phyloP scores from a whole-genome alignment of 78 protist species.

The Dictyostelium firmibasis region DNA sequence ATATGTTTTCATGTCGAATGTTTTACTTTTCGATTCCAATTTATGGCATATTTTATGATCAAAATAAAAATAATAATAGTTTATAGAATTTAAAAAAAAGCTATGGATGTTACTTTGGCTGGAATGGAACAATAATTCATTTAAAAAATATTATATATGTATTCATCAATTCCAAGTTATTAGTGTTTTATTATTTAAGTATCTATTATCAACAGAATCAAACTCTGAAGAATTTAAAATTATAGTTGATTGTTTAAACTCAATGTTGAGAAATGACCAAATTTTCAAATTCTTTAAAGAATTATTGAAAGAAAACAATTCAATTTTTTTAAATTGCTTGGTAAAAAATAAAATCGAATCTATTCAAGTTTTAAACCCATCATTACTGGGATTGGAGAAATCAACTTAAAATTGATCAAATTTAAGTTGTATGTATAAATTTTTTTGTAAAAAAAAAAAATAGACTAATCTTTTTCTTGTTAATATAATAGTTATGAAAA shows the following conservation, averaged over 20 bases:
- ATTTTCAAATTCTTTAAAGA: neutral
- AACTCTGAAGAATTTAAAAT: neutral
- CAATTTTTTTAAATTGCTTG: neutral
- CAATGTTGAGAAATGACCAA: neutral
- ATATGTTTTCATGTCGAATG: too few relatives aligned
- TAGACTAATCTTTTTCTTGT: too few relatives aligned
- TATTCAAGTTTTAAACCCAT: neutral
- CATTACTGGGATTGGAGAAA: constrained; percentile 10
- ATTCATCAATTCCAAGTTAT: neutral
- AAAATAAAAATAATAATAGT: too few relatives aligned
- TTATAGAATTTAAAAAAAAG: too few relatives aligned
- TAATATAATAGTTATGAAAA: too few relatives aligned
- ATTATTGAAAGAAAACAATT: neutral
- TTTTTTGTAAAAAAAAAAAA: too few relatives aligned
- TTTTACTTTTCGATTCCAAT: too few relatives aligned
- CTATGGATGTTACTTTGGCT: too few relatives aligned
- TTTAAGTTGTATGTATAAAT: too few relatives aligned
- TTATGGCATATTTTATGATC: too few relatives aligned
- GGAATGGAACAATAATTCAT: too few relatives aligned
- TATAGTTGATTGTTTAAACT: neutral
- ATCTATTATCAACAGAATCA: neutral
- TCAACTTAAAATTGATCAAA: neutral
- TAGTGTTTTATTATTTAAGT: neutral
- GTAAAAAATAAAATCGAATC: neutral
- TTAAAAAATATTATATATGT: too few relatives aligned